Base-by-base conservation (phyloP, 345 rosid genomes). In the Rhodamnia argentea region DNA sequence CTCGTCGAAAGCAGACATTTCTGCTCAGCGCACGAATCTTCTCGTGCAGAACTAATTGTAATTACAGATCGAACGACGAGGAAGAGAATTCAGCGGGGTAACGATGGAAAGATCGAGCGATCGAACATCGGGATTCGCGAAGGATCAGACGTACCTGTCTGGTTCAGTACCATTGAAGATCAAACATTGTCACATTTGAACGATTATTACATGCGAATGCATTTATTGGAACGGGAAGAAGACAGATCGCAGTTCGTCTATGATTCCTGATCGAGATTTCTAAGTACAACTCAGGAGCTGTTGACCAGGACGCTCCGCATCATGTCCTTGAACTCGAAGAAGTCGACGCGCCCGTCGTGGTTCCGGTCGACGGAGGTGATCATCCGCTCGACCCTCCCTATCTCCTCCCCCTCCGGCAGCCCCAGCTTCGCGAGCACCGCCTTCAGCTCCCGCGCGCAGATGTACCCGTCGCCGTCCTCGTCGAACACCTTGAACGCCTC, bases 401-500 rank as follows among this genome's bases (percentile, higher is more conserved):
- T 92, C 87, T 96, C 97, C 11, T 87, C 88, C 32, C 93, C 98
- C 86, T 96, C 96, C 14, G 94, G 87, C 84, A 96, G 83, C 6
- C 98, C 99, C 56, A 96, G 90, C 86, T 96, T 95, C 86, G 86
- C 90, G 88, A 96, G 58, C 32, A 96, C 99, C 52, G 86, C 88
- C 53, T 96, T 98, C 88, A 96, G 88, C 84, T 96, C 98, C 23
- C 85, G 82, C 3, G 98, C 98, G 1, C 98, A 96, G 75, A 95
- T 97, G 89, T 90, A 96, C 1, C 99, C 98, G 29, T 97, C 99
- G 0, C 99, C 97, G 40, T 96, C 95, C 89, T 91, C 98, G 32
- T 97, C 99, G 78, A 96, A 95, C 78, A 97, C 99, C 91, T 97
- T 97, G 88, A 97, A 97, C 56, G 99, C 98, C 91, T 96, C 99